Evolutionary conservation across 2,329 filamentous ascomycete genomes (phyloP).

Genomic region (Clarireedia hainanense): DNA sequence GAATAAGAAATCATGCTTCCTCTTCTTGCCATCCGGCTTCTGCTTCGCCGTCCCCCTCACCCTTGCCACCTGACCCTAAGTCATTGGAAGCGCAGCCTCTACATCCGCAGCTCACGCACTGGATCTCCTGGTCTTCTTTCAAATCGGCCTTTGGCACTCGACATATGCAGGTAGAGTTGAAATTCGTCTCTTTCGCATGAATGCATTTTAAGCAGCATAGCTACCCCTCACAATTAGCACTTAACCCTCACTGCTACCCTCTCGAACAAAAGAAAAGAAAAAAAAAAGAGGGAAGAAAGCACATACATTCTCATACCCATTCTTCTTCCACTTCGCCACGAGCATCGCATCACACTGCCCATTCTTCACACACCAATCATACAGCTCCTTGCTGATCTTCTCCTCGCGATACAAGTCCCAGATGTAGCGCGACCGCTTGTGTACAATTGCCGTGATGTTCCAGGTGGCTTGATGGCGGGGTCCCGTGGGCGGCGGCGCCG

Average conservation of each 20-base stretch:
- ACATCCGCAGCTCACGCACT: slow-evolving; percentile 94
- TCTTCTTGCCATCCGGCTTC: background rate
- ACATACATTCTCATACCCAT: slow-evolving; percentile 89
- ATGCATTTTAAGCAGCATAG: slow-evolving; percentile 93
- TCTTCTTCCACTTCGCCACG: slow-evolving; percentile 99
- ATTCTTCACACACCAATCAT: slow-evolving; percentile 96
- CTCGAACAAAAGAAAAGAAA: background rate
- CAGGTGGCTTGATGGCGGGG: slow-evolving; percentile 85
- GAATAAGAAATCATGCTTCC: background rate
- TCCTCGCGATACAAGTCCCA: slow-evolving; percentile 98
- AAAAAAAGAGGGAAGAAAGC: slow-evolving; percentile 10
- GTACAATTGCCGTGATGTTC: slow-evolving; percentile 96
- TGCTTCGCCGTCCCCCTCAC: background rate
- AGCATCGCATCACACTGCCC: slow-evolving; percentile 89
- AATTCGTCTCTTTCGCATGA: slow-evolving; percentile 99
- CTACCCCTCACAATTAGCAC: slow-evolving; percentile 35
- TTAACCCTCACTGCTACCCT: background rate
- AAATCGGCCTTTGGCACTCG: slow-evolving; percentile 83
- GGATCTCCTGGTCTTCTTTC: slow-evolving; percentile 82
- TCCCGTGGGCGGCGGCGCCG: slow-evolving; percentile 72
- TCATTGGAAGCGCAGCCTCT: slow-evolving; percentile 83
- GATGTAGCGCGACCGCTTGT: slow-evolving; percentile 86
- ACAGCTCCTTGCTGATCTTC: slow-evolving; percentile 83
- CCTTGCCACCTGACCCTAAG: slow-evolving; percentile 32
- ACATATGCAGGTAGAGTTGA: slow-evolving; percentile 95